phyloP scores from a whole-genome alignment of 495 filamentous ascomycete genomes.

The Xylaria bambusicola region DNA sequence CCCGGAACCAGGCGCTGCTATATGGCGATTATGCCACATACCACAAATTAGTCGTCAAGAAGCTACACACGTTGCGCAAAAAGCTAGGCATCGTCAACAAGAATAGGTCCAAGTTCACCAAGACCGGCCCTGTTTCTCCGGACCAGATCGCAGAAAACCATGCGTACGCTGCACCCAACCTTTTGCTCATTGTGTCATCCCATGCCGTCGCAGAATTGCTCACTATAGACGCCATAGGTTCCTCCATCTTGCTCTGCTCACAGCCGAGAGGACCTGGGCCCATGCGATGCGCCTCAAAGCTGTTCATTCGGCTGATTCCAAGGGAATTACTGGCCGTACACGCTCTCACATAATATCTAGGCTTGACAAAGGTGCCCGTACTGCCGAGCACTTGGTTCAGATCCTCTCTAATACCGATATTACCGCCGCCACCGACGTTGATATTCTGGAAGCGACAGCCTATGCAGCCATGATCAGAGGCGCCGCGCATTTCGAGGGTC shows the following conservation, averaged over 20 bases:
- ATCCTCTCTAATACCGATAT: constrained; percentile 60
- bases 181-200: too few relatives aligned
- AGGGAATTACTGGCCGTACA: constrained; percentile 75
- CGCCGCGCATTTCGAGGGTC: constrained; percentile 78
- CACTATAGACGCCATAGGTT: constrained; percentile 55
- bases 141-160: constrained; percentile 75
- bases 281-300: constrained; percentile 95
- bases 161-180: constrained; percentile 63
- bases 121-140: constrained; percentile 69
- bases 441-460: constrained; percentile 83
- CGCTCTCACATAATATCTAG: constrained; percentile 86
- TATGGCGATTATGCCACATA: constrained; percentile 89
- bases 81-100: constrained; percentile 79
- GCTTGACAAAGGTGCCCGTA: constrained; percentile 72
- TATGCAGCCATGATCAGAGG: constrained; percentile 77
- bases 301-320: constrained; percentile 72
- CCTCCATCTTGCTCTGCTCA: constrained; percentile 76
- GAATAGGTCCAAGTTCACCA: constrained; percentile 80
- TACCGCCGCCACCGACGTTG: constrained; percentile 66
- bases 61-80: constrained; percentile 80
- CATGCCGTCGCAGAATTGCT: neutral
- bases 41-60: constrained; percentile 73
- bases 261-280: constrained; percentile 92
- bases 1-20: constrained; percentile 77
- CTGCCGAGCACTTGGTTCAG: constrained; percentile 67